Evolutionary conservation across 371 early-diverging fungal genomes (phyloP).

Genomic region (Apophysomyces elegans): DNA sequence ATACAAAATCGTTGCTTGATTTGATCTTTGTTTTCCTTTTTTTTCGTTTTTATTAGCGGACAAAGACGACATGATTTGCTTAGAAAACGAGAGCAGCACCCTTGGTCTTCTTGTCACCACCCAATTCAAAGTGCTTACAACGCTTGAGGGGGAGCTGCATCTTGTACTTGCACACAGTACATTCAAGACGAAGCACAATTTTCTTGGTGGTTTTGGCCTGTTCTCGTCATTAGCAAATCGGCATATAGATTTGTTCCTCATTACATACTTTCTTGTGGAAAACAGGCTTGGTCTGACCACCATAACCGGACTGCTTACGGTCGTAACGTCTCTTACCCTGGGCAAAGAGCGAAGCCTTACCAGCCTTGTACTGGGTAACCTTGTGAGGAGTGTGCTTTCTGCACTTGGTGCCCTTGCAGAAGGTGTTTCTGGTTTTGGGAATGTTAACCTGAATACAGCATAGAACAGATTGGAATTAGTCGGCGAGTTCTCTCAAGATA

Average conservation of each 20-base stretch:
- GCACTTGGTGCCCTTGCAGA: slow-evolving; percentile 97
- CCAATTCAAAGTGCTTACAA: slow-evolving; percentile 99
- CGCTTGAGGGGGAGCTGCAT: slow-evolving; percentile 95
- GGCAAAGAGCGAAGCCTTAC: slow-evolving; percentile 97
- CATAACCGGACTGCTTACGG: slow-evolving; percentile 93
- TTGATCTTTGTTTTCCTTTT: slow-evolving; percentile 4
- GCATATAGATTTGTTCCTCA: background rate
- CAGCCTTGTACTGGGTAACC: slow-evolving; percentile 99
- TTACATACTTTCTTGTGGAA: slow-evolving; percentile 74
- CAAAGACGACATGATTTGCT: slow-evolving; percentile 22
- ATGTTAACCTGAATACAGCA: slow-evolving; percentile 83
- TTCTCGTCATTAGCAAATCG: slow-evolving; percentile 13
- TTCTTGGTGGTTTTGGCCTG: slow-evolving; percentile 99
- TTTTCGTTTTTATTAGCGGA: background rate
- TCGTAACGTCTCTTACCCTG: slow-evolving; percentile 83
- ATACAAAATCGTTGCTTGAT: slow-evolving; percentile 2
- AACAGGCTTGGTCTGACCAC: slow-evolving; percentile 99
- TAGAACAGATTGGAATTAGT: background rate
- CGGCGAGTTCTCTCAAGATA: background rate
- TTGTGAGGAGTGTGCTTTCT: slow-evolving; percentile 98
- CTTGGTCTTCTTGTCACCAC: slow-evolving; percentile 96
- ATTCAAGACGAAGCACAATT: slow-evolving; percentile 98
- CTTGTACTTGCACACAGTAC: slow-evolving; percentile 98
- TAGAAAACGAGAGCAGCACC: slow-evolving; percentile 83
- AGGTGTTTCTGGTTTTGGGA: slow-evolving; percentile 97